Base-by-base conservation (phyloP, 768 basidiomycete genomes). In the Amanita thiersii region DNA sequence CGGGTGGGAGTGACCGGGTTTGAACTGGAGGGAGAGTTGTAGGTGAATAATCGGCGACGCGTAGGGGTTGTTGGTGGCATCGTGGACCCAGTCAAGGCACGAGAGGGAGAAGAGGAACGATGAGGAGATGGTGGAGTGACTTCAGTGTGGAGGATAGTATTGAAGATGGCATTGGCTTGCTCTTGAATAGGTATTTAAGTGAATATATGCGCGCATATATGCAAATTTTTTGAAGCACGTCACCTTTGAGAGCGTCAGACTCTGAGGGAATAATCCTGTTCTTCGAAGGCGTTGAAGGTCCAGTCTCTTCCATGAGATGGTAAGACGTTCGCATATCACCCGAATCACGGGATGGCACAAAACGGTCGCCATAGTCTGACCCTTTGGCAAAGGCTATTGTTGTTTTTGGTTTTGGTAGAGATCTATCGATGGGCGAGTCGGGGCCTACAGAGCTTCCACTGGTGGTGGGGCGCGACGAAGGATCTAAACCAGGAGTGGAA, bases 111-210 rank as follows among this genome's bases (percentile, higher is more conserved):
- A 10, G 72, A 60, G 4, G 83, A 68, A 14, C 79, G 70, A 21
- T 62, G 67, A 3, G 82, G 78, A 0, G 79, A 78, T 2, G 77
- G 71, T 3, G 85, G 82, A 0, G 84, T 83, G 37, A 89, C 82
- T 64, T 88, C 81, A 26, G 78, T 73, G 56, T 87, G 78, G 14
- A 89, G 64, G 46, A 89, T 76, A 19, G 82, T 75, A 46, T 70
- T 79, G 65, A 90, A 89, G 39, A 88, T 74, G 8, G 82, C 70
- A 55, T 89, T 89, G 40, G 86, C 85, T 77, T 89, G 86, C 62
- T 89, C 86, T 85, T 47, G 9, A 29, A 49, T 6, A n/a, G n/a
- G n/a, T n/a, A n/a, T n/a, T 20, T 31, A 8, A 37, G 29, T 4
- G 23, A 35, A 10, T 37, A 37, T 19, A 32, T 37, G 34, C 11